These are phyloP conservation scores for Pichia norvegensis DNA, from an alignment of 1,139 yeast genomes.

Conservation along the genomic window DNA sequence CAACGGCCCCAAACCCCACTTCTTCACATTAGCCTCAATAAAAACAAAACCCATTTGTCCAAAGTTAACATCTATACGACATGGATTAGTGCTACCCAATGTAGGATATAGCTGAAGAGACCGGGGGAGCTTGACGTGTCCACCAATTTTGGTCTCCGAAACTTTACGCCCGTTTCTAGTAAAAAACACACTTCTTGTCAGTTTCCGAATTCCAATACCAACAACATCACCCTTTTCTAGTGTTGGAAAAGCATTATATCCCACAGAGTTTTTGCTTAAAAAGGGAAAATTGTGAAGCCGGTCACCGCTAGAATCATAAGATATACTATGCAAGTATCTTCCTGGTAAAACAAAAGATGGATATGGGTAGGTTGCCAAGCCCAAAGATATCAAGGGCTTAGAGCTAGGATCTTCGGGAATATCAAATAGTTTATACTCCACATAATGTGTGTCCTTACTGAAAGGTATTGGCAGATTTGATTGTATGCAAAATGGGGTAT, in stretches of 20 bases:
- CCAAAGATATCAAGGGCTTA: conserved; percentile 29
- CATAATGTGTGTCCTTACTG: conserved; percentile 76
- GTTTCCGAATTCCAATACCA: conserved; percentile 57
- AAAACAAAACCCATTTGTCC: conserved; percentile 54
- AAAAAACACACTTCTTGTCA: conserved; percentile 57
- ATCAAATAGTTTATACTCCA: conserved; percentile 67
- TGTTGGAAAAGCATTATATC: conserved; percentile 32
- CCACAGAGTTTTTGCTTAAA: not conserved
- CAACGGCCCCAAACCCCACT: conserved; percentile 59
- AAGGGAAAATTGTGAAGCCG: conserved; percentile 48
- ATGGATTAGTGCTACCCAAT: conserved; percentile 45
- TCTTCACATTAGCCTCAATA: conserved; percentile 53
- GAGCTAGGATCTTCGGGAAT: conserved; percentile 42
- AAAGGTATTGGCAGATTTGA: conserved; percentile 85
- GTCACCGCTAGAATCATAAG: conserved; percentile 46
- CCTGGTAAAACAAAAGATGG: conserved; percentile 58
- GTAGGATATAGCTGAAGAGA: conserved; percentile 37
- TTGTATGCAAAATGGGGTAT: conserved; percentile 68
- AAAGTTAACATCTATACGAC: conserved; percentile 47
- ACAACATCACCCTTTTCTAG: conserved; percentile 54
- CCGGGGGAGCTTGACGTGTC: conserved; percentile 44
- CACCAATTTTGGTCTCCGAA: conserved; percentile 61
- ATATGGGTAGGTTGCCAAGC: conserved; percentile 44
- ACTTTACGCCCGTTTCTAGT: conserved; percentile 64
- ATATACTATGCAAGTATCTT: conserved; percentile 41